phyloP scores from a whole-genome alignment of 106 monocot genomes.

The Phalaenopsis equestris region DNA sequence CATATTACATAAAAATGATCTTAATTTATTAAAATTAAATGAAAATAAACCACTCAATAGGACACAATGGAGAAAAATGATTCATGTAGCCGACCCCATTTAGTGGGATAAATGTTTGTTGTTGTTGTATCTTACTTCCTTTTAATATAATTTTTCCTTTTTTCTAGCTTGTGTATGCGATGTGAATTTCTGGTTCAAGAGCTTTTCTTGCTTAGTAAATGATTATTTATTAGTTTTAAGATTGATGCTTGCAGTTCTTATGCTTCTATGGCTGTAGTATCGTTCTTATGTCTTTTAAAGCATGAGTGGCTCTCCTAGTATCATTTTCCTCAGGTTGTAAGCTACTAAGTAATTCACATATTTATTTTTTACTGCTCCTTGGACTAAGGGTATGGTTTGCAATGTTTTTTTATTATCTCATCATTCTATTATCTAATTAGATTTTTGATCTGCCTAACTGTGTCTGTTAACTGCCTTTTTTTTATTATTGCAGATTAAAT shows the following conservation, averaged over 20 bases:
- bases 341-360: neutral
- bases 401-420: neutral
- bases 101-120: no score
- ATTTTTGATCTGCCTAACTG: neutral
- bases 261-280: neutral
- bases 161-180: neutral
- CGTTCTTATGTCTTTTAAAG: neutral
- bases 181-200: neutral
- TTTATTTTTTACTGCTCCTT: neutral
- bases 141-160: neutral
- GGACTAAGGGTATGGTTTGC: neutral
- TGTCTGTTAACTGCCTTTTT: neutral
- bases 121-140: neutral
- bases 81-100: no score
- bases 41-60: no score
- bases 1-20: no score
- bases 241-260: neutral
- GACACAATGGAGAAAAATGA: no score
- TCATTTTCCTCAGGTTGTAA: neutral
- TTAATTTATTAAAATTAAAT: no score
- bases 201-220: neutral
- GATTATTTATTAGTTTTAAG: neutral
- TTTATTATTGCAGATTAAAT: neutral
- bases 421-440: neutral
- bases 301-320: neutral